Evolutionary conservation across 306 rosid species (phyloP).

Genomic region (Psophocarpus tetragonolobus): DNA sequence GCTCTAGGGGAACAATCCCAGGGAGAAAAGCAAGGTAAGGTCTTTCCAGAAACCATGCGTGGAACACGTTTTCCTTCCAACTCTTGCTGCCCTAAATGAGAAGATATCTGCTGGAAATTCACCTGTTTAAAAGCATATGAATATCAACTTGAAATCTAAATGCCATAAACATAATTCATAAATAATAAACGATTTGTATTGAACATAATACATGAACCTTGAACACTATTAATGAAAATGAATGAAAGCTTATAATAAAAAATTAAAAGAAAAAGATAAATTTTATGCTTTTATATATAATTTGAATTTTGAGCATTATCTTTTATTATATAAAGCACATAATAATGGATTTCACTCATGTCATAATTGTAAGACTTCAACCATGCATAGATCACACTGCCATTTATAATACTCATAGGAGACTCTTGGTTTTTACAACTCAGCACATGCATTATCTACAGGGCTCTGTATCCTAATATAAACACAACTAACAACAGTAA

Average conservation of each 20-base stretch:
- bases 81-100: constrained; percentile 95
- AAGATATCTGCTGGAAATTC: constrained; percentile 92
- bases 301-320: not conserved
- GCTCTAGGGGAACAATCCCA: constrained; percentile 97
- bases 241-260: not conserved
- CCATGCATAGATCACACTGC: not conserved
- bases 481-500: not conserved
- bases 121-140: constrained; percentile 62
- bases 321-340: not conserved
- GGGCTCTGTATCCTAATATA: not conserved
- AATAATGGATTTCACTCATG: not conserved
- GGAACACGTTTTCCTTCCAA: constrained; percentile 97
- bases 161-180: not conserved
- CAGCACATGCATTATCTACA: not conserved
- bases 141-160: constrained; percentile 16
- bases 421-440: not conserved
- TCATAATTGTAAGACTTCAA: constrained; percentile 6
- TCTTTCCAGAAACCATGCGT: constrained; percentile 97
- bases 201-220: not conserved
- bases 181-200: not conserved
- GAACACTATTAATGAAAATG: not conserved
- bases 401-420: constrained; percentile 13
- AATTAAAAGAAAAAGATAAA: not conserved
- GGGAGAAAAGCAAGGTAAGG: constrained; percentile 87
- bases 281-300: not conserved